phyloP scores from a whole-genome alignment of 1,284 basidiomycete genomes.

The Boletus austroedulis region DNA sequence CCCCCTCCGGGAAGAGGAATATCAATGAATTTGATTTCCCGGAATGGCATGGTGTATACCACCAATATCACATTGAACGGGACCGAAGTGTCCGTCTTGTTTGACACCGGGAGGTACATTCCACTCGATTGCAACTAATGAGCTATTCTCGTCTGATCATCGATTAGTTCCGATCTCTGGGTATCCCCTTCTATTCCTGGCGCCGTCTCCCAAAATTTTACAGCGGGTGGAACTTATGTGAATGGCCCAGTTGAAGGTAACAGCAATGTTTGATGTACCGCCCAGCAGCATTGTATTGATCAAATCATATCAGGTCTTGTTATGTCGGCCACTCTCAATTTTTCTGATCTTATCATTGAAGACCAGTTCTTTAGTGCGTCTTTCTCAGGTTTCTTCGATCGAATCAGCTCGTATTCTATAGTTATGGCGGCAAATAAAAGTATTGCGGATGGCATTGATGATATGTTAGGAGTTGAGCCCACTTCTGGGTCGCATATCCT shows the following conservation, averaged over 20 bases:
- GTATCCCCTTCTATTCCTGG: conserved; percentile 21
- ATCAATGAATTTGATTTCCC: too few species aligned
- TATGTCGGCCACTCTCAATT: conserved; percentile 49
- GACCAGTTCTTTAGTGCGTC: conserved; percentile 63
- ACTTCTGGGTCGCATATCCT: conserved; percentile 40
- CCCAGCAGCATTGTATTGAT: background rate
- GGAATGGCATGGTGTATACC: too few species aligned
- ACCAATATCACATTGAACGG: conserved; percentile 54
- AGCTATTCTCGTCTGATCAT: background rate
- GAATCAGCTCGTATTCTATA: conserved; percentile 2
- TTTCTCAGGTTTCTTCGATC: background rate
- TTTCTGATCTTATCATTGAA: conserved; percentile 51
- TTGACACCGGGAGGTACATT: conserved; percentile 67
- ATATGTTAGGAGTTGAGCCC: conserved; percentile 55
- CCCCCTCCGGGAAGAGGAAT: conserved; percentile 37
- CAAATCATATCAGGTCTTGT: conserved; percentile 43
- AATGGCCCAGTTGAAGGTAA: conserved; percentile 24
- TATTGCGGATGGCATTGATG: conserved; percentile 34
- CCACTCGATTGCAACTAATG: background rate
- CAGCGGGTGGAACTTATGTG: conserved; percentile 23
- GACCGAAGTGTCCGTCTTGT: conserved; percentile 45
- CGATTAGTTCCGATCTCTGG: conserved; percentile 30
- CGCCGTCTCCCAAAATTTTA: conserved; percentile 17
- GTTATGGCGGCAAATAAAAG: conserved; percentile 18
- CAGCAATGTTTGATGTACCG: background rate